Percentiles rank a stretch among this genome's conserved stretches.
Evolutionary conservation across 1,284 basidiomycete species (phyloP).

Genomic region (Papiliotrema laurentii): DNA sequence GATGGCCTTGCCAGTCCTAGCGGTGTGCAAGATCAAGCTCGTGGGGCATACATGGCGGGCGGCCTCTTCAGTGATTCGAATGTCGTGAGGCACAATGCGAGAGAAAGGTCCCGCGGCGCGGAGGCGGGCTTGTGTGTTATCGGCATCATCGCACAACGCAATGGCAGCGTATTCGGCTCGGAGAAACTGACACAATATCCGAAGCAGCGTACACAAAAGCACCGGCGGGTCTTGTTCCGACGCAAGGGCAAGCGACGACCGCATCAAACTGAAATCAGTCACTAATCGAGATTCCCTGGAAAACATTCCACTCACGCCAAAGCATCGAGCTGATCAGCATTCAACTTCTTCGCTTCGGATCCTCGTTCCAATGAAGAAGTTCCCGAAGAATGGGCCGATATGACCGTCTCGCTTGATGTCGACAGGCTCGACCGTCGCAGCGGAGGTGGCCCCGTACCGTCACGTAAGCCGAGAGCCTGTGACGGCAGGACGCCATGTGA

Average conservation of each 20-base stretch:
- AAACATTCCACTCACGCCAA: conserved; percentile 10
- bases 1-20: conserved; percentile 29
- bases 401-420: conserved; percentile 5
- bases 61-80: conserved; percentile 20
- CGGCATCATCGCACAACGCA: conserved; percentile 22
- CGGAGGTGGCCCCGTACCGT: not conserved
- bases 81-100: conserved; percentile 25
- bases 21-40: conserved; percentile 32
- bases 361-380: not conserved
- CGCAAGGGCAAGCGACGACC: conserved; percentile 34
- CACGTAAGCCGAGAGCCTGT: conserved; percentile 9
- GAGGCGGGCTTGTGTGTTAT: conserved; percentile 20
- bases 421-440: conserved; percentile 6
- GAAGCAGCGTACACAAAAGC: conserved; percentile 28
- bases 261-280: conserved; percentile 24
- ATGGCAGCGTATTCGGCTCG: conserved; percentile 39
- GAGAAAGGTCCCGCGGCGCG: conserved; percentile 31
- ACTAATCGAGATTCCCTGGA: too few relatives aligned
- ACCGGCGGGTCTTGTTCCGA: conserved; percentile 33
- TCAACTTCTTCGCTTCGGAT: not conserved
- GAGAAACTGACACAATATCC: conserved; percentile 32
- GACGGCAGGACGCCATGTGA: conserved; percentile 7
- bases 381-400: conserved; percentile 1
- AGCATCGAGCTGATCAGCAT: conserved; percentile 11
- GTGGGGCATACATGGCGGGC: conserved; percentile 25